Evolutionary conservation across 140 eudicot genomes (phyloP).

Genomic region (Oenanthe javanica): DNA sequence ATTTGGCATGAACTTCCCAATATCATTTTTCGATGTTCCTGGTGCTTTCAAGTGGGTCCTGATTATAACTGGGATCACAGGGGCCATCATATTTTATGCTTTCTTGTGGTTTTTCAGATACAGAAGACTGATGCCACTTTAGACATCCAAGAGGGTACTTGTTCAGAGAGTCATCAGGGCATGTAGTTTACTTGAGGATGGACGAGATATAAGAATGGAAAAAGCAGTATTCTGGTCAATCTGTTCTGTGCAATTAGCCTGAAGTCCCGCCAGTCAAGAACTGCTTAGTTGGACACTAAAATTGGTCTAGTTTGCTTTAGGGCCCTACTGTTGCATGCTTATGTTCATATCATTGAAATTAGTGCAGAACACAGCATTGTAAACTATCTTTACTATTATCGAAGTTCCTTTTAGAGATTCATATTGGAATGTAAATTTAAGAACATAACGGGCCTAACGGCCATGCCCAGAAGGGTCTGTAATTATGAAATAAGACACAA

Average conservation of each 20-base stretch:
- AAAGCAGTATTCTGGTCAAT: not conserved
- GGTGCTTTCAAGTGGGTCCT: constrained; percentile 83
- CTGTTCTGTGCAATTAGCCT: not conserved
- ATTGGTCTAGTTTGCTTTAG: not conserved
- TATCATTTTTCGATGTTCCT: constrained; percentile 43
- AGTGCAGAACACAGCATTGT: no score
- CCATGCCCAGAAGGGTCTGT: not conserved
- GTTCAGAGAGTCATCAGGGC: not conserved
- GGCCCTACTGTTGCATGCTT: not conserved
- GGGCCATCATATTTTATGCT: constrained; percentile 42
- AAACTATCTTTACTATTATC: no score
- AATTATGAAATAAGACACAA: no score
- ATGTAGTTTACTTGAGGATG: not conserved
- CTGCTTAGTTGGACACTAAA: not conserved
- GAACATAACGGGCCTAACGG: no score
- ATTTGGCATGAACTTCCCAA: constrained; percentile 85
- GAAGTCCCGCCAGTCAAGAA: not conserved
- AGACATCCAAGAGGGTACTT: constrained; percentile 10
- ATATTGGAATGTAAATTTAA: no score
- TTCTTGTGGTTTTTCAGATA: constrained; percentile 77
- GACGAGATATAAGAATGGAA: not conserved
- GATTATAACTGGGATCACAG: constrained; percentile 58
- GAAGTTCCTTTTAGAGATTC: no score
- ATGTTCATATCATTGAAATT: no score
- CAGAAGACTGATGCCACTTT: constrained; percentile 80